These are phyloP conservation scores for Heterobasidion annosum DNA, from an alignment of 1,284 basidiomycete genomes.

Conservation along the genomic window DNA sequence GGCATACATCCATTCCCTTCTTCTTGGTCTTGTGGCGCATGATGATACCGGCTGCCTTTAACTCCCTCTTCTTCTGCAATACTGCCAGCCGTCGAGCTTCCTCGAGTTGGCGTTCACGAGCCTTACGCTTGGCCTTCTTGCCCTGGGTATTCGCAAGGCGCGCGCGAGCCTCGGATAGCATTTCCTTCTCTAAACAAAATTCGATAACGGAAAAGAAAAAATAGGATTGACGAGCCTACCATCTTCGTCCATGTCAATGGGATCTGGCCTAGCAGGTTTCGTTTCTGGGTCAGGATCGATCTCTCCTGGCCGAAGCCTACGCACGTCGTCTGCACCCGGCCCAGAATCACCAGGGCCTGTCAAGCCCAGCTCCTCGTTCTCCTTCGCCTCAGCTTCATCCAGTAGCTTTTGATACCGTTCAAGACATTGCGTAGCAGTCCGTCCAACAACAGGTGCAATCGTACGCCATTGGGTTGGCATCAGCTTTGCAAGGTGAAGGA, in stretches of 20 bases:
- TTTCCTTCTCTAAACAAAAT: slow-evolving; percentile 82
- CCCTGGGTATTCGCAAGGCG: slow-evolving; percentile 98
- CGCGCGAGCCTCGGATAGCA: slow-evolving; percentile 97
- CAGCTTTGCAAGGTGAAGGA: slow-evolving; percentile 94
- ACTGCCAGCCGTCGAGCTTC: slow-evolving; percentile 93
- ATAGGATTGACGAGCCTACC: slow-evolving; percentile 34
- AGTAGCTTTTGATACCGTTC: slow-evolving; percentile 97
- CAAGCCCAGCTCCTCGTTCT: slow-evolving; percentile 87
- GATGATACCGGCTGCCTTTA: slow-evolving; percentile 97
- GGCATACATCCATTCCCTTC: slow-evolving; percentile 90
- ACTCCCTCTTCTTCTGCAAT: slow-evolving; percentile 95
- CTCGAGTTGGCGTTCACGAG: slow-evolving; percentile 91
- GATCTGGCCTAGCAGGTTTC: slow-evolving; percentile 95
- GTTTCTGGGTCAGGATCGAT: slow-evolving; percentile 99
- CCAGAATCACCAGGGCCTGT: slow-evolving; percentile 77
- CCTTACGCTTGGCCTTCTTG: slow-evolving; percentile 99
- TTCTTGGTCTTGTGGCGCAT: slow-evolving; percentile 89
- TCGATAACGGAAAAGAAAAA: slow-evolving; percentile 1
- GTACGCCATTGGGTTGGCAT: slow-evolving; percentile 99
- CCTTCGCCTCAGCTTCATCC: slow-evolving; percentile 94
- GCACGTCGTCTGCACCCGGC: slow-evolving; percentile 86
- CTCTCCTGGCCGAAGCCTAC: slow-evolving; percentile 88
- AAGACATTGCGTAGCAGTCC: slow-evolving; percentile 97
- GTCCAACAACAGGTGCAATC: slow-evolving; percentile 96
- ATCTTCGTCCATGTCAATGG: slow-evolving; percentile 99